Conservation (phyloP, 192 early-diverging fungal genomes). For the Podila horticola region DNA sequence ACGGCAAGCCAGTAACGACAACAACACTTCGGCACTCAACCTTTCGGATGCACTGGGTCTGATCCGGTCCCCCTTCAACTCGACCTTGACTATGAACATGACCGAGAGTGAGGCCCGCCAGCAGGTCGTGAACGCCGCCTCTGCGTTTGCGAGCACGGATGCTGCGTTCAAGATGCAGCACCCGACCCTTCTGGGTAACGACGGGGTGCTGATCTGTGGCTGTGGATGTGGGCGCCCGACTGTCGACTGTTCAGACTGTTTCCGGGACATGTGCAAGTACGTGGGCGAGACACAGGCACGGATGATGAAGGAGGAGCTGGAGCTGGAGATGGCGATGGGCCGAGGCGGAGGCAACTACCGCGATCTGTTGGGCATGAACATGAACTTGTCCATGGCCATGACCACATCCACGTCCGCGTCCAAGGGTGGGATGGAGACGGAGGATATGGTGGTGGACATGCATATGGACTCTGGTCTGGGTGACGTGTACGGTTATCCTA, state of each 20-base stretch:
- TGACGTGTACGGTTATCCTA: background rate
- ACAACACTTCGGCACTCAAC: slow-evolving; percentile 13
- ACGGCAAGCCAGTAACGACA: background rate
- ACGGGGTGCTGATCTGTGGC: slow-evolving; percentile 48
- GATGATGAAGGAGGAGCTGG: slow-evolving; percentile 40
- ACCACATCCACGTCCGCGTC: background rate
- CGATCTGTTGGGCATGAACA: slow-evolving; percentile 6
- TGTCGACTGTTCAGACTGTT: slow-evolving; percentile 43
- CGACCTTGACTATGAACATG: background rate
- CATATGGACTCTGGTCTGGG: background rate
- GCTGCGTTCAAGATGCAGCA: slow-evolving; percentile 39
- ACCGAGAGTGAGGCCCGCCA: slow-evolving; percentile 18
- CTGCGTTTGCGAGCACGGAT: slow-evolving; percentile 20
- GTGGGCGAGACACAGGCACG: slow-evolving; percentile 41
- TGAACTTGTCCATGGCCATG: slow-evolving; percentile 37
- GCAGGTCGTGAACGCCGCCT: slow-evolving; percentile 16
- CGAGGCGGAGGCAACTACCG: background rate
- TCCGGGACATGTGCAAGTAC: slow-evolving; percentile 47
- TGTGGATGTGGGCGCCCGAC: slow-evolving; percentile 50
- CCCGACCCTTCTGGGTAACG: slow-evolving; percentile 28
- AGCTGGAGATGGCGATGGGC: slow-evolving; percentile 8
- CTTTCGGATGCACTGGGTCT: slow-evolving; percentile 25
- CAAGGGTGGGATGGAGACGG: slow-evolving; percentile 16
- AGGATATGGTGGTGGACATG: slow-evolving; percentile 12
- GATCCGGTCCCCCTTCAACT: slow-evolving; percentile 8